These are phyloP conservation scores for Eucalyptus albens DNA, from an alignment of 345 rosid genomes.

Conservation along the genomic window DNA sequence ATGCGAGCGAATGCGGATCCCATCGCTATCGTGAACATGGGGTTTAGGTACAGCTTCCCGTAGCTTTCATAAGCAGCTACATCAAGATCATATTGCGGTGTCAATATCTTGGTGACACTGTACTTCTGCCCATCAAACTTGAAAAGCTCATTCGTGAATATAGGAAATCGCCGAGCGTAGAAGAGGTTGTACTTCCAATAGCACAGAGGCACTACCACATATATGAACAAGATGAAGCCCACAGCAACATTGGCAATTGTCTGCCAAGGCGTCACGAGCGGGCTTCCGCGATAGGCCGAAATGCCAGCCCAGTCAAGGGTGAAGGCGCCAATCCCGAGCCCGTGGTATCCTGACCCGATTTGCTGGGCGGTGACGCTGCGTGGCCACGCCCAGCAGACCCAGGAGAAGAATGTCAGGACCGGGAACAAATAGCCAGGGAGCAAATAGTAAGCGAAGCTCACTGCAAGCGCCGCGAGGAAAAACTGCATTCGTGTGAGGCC, in stretches of 20 bases:
- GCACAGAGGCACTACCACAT: conserved; percentile 69
- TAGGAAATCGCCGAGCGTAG: conserved; percentile 79
- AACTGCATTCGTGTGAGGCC: conserved; percentile 76
- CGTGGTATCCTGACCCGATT: conserved; percentile 84
- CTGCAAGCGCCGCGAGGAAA: conserved; percentile 41
- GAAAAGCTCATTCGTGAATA: conserved; percentile 74
- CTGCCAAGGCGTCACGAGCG: conserved; percentile 78
- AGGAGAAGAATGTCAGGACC: conserved; percentile 78
- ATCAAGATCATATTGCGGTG: conserved; percentile 58
- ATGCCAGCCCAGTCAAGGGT: conserved; percentile 95
- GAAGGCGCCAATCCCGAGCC: conserved; percentile 87
- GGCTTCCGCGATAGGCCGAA: conserved; percentile 86
- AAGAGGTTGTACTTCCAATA: conserved; percentile 85
- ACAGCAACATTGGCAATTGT: conserved; percentile 69
- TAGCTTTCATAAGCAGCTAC: conserved; percentile 54
- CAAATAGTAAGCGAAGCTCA: conserved; percentile 70
- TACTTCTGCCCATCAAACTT: conserved; percentile 60
- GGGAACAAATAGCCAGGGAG: conserved; percentile 81
- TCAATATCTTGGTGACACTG: conserved; percentile 57
- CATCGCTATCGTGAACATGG: conserved; percentile 74
- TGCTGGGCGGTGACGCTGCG: conserved; percentile 83
- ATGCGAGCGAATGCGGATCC: conserved; percentile 88
- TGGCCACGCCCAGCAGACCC: conserved; percentile 92
- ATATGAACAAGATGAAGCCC: conserved; percentile 79
- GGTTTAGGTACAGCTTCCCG: conserved; percentile 88